Evolutionary conservation across 441 rosid genomes (phyloP), one percentile per base, ranked within the genome.

Genomic region (Gossypium schwendimanii): DNA sequence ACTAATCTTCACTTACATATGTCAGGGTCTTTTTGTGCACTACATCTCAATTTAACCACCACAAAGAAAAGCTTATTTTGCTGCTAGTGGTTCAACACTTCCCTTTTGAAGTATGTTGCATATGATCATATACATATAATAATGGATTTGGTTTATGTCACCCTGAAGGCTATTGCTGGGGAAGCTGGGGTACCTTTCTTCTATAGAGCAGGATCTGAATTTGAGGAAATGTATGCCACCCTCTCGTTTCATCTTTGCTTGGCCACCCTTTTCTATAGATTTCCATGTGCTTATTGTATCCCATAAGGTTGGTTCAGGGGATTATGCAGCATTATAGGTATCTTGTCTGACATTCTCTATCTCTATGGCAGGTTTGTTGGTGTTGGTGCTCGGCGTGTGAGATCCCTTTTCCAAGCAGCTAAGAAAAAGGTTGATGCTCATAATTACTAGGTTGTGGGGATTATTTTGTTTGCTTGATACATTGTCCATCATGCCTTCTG

Each of bases 161-260:
- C 41, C 77, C 77, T 59, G 36, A 82, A 95, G 99, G 99, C 97
- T 28, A 95, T 95, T 85, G 98, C 98, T 80, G 99, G 99, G 78
- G 99, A 95, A 88, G 99, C 99, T 63, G 99, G 99, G 36, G 99
- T 95, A 39, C 99, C 99, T 52, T 95, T 95, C 84, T 95, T 95
- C 87, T 93, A 95, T 60, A 85, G 98, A 82, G 97, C 99, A 58
- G 98, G 99, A 71, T 95, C 99, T 77, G 99, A 93, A 84, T 95
- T 95, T 85, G 98, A 95, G 91, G 97, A 95, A 85, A 95, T 93
- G 99, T 95, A 82, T 87, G 98, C 77, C 58, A 39, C 28, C 41
- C 50, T 59, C 62, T 64, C 59, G 23, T 55, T 69, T 26, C 47
- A 12, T 5, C 63, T 63, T 64, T 65, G 44, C 59, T 66, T 21